phyloP scores from a whole-genome alignment of 1,139 yeast genomes.

The Blastobotrys petasosporus region DNA sequence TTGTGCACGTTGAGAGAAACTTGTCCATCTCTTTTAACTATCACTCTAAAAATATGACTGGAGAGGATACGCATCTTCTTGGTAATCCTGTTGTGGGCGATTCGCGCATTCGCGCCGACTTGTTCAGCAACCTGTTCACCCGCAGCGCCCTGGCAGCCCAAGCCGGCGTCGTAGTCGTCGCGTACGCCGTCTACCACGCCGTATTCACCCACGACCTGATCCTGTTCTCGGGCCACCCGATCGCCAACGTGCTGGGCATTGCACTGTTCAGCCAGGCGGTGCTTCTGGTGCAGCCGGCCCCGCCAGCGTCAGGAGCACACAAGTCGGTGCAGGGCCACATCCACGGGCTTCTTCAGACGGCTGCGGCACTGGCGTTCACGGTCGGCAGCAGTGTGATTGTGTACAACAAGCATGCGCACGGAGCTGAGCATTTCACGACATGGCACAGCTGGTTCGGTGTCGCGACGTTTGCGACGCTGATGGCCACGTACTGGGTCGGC shows the following conservation, averaged over 20 bases:
- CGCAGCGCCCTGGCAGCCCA: conserved; percentile 17
- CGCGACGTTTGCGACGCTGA: conserved; percentile 20
- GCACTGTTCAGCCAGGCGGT: conserved; percentile 21
- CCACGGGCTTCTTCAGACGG: conserved; percentile 27
- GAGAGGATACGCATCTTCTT: too few relatives aligned
- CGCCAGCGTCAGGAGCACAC: conserved; percentile 21
- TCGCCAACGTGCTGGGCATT: conserved; percentile 22
- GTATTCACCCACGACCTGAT: conserved; percentile 19
- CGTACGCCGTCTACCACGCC: conserved; percentile 16
- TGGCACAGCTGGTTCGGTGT: conserved; percentile 31
- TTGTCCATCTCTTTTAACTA: too few relatives aligned
- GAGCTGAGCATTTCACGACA: conserved; percentile 27
- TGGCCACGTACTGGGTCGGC: conserved; percentile 23
- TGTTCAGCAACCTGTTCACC: conserved; percentile 14
- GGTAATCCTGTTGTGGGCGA: too few relatives aligned
- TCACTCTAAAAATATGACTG: too few relatives aligned
- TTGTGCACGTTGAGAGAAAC: too few relatives aligned
- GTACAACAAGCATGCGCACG: conserved; percentile 25
- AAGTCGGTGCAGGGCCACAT: conserved; percentile 25
- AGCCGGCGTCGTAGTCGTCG: conserved; percentile 15
- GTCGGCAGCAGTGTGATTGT: conserved; percentile 23
- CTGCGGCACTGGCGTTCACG: conserved; percentile 19
- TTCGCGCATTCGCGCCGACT: neutral
- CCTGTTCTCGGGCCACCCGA: conserved; percentile 25
- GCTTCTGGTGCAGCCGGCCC: conserved; percentile 24